Evolutionary conservation across 169 alveolate genomes (phyloP).

Genomic region (Sarcocystis neurona): DNA sequence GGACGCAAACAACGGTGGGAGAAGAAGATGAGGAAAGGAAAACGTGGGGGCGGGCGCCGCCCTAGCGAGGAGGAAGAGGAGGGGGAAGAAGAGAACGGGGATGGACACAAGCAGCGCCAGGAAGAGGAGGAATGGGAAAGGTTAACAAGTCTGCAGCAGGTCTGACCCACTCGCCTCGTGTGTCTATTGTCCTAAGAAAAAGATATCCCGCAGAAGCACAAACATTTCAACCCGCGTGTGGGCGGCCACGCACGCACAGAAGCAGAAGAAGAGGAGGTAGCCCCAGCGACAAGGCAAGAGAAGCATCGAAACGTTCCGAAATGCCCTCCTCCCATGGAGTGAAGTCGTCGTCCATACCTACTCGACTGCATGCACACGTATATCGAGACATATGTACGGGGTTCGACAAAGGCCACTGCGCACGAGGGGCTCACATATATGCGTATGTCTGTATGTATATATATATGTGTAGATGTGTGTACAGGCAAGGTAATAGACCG

Average conservation of each 20-base stretch:
- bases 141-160: no score
- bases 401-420: no score
- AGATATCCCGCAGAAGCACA: no score
- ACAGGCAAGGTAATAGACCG: no score
- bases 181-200: no score
- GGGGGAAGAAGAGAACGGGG: neutral
- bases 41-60: neutral
- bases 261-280: neutral
- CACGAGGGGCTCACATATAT: no score
- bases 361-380: no score
- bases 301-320: neutral
- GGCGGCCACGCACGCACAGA: neutral
- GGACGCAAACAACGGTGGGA: neutral
- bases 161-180: no score
- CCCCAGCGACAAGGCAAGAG: neutral
- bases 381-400: no score
- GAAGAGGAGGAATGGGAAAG: neutral
- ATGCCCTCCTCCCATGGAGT: no score
- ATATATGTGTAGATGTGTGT: no score
- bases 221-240: neutral
- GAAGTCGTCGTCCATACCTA: no score
- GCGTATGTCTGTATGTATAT: neutral
- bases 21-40: neutral
- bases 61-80: neutral
- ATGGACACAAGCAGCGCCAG: neutral